Evolutionary conservation across 495 filamentous ascomycete genomes (phyloP).

Genomic region (Trichocladium antarcticum): DNA sequence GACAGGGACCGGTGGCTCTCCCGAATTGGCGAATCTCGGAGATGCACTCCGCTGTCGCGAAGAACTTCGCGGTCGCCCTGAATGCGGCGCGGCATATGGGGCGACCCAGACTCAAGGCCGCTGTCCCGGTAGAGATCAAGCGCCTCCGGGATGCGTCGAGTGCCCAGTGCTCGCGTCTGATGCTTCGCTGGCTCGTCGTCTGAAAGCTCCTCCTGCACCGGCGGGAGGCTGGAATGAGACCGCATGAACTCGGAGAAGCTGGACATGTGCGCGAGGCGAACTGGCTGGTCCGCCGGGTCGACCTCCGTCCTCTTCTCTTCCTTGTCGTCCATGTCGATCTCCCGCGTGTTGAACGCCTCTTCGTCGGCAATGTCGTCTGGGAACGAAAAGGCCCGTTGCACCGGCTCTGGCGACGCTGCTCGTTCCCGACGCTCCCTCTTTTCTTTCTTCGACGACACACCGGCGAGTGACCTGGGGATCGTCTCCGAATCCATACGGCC

Average conservation of each 20-base stretch:
- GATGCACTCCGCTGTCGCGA: slow-evolving; percentile 45
- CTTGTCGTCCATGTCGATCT: slow-evolving; percentile 6
- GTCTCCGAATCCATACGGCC: slow-evolving; percentile 29
- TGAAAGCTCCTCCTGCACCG: slow-evolving; percentile 32
- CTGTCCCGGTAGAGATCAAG: slow-evolving; percentile 41
- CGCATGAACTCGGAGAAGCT: slow-evolving; percentile 28
- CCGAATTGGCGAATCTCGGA: slow-evolving; percentile 28
- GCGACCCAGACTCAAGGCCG: slow-evolving; percentile 35
- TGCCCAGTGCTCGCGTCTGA: not conserved
- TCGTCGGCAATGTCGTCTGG: slow-evolving; percentile 31
- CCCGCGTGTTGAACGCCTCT: slow-evolving; percentile 22
- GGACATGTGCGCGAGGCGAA: slow-evolving; percentile 18
- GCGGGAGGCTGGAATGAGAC: slow-evolving; percentile 31
- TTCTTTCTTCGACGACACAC: slow-evolving; percentile 2
- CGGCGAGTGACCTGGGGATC: slow-evolving; percentile 22
- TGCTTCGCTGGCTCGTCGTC: slow-evolving; percentile 19
- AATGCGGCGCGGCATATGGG: slow-evolving; percentile 26
- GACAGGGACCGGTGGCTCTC: slow-evolving; percentile 12
- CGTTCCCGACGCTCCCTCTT: slow-evolving; percentile 13
- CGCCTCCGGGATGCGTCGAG: slow-evolving; percentile 5
- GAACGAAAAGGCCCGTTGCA: slow-evolving; percentile 26
- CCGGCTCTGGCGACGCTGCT: slow-evolving; percentile 18
- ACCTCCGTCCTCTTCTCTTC: not conserved
- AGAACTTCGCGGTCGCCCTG: slow-evolving; percentile 22
- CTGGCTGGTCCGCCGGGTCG: slow-evolving; percentile 1